Conservation (phyloP, 2,329 filamentous ascomycete genomes). For the Cercospora beticola region DNA sequence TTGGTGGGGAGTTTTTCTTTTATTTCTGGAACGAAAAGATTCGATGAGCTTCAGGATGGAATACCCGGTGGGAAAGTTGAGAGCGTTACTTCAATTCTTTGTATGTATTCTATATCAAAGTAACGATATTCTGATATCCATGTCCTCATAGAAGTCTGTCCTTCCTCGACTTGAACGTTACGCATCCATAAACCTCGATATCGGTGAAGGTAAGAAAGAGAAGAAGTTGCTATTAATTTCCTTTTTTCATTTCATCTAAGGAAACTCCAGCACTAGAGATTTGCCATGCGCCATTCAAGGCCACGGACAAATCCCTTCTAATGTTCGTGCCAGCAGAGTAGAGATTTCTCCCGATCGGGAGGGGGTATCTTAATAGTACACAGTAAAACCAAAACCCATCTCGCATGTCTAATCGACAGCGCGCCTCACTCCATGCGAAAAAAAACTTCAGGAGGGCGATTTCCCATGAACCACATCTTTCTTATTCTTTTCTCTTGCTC, state of each 20-base stretch:
- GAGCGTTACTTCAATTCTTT: neutral
- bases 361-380: slow-evolving; percentile 19
- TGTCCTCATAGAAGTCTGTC: no score
- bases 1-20: neutral
- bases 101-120: neutral
- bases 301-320: neutral
- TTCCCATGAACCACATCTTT: neutral
- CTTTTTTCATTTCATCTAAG: neutral
- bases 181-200: no score
- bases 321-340: slow-evolving; percentile 17
- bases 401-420: slow-evolving; percentile 2
- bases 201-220: no score
- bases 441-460: slow-evolving; percentile 13
- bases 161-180: no score
- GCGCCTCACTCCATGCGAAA: slow-evolving; percentile 8
- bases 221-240: neutral
- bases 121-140: no score
- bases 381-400: neutral
- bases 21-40: neutral
- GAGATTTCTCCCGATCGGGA: neutral
- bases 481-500: slow-evolving; percentile 1
- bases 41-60: neutral
- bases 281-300: neutral
- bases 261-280: slow-evolving; percentile 1
- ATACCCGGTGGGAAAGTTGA: neutral